phyloP scores from a whole-genome alignment of 768 basidiomycete genomes.

The Ramaria rubella region DNA sequence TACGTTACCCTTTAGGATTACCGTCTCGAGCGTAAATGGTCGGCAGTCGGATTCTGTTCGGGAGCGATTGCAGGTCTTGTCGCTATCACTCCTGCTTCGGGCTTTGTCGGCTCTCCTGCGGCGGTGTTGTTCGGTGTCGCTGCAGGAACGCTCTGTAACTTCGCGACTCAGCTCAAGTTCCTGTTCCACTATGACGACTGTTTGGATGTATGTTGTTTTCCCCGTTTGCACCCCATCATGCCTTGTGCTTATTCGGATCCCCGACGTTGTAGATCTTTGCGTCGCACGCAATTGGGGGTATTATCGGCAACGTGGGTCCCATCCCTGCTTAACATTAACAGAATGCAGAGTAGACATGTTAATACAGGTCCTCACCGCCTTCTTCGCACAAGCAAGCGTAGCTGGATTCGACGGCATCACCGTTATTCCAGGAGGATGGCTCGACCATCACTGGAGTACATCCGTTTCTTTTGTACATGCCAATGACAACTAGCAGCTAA shows the following conservation, averaged over 20 bases:
- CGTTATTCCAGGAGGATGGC: slow-evolving; percentile 70
- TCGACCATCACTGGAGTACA: slow-evolving; percentile 58
- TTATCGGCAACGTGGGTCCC: slow-evolving; percentile 55
- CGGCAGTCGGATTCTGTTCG: slow-evolving; percentile 90
- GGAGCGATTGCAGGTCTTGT: slow-evolving; percentile 89
- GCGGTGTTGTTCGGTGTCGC: slow-evolving; percentile 80
- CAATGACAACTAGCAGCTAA: slow-evolving; percentile 3
- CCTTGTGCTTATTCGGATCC: not conserved
- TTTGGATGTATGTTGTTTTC: slow-evolving; percentile 53
- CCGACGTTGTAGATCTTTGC: slow-evolving; percentile 68
- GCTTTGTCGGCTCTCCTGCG: slow-evolving; percentile 77
- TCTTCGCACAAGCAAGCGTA: slow-evolving; percentile 75
- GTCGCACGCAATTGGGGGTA: slow-evolving; percentile 69
- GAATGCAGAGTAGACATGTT: not conserved
- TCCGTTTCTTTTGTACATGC: not conserved
- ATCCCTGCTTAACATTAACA: not conserved
- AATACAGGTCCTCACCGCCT: slow-evolving; percentile 57
- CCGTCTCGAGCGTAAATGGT: slow-evolving; percentile 90
- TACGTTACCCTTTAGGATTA: slow-evolving; percentile 50
- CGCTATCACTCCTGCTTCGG: slow-evolving; percentile 81
- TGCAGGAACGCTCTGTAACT: slow-evolving; percentile 82
- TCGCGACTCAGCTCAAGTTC: slow-evolving; percentile 93
- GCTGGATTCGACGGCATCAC: slow-evolving; percentile 74
- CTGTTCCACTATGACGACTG: slow-evolving; percentile 69
- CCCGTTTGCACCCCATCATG: slow-evolving; percentile 11